phyloP scores from a whole-genome alignment of 2,329 filamentous ascomycete species.

The Botrytis galanthina region DNA sequence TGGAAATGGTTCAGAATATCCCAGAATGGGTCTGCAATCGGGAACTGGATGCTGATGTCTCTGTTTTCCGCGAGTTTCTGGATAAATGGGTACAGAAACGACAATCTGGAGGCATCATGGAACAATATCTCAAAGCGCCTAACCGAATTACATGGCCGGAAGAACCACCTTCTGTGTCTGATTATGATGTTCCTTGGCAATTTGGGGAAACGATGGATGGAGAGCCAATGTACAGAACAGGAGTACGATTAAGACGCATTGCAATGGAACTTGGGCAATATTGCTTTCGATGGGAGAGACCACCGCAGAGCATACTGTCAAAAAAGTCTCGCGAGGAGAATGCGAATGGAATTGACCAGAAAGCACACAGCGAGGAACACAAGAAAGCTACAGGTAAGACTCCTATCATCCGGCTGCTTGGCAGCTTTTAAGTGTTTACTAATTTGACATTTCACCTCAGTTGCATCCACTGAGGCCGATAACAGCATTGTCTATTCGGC shows the following conservation, averaged over 20 bases:
- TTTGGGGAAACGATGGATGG: background rate
- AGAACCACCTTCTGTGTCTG: too few relatives aligned
- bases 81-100: background rate
- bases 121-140: background rate
- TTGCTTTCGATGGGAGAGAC: constrained; percentile 2
- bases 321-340: background rate
- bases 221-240: background rate
- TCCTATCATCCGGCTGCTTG: background rate
- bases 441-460: background rate
- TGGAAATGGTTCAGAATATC: constrained; percentile 30
- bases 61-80: background rate
- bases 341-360: background rate
- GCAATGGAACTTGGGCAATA: background rate
- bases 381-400: background rate
- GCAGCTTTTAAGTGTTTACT: background rate
- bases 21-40: constrained; percentile 24
- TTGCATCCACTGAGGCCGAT: background rate
- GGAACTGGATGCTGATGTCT: constrained; percentile 17
- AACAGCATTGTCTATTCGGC: background rate
- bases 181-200: background rate
- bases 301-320: background rate
- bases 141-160: background rate
- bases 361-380: background rate
- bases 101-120: background rate
- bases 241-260: background rate